Percentiles rank a stretch among this genome's conserved stretches.
Conservation (phyloP, 305 asterid species). For the Stenogyne calaminthoides region DNA sequence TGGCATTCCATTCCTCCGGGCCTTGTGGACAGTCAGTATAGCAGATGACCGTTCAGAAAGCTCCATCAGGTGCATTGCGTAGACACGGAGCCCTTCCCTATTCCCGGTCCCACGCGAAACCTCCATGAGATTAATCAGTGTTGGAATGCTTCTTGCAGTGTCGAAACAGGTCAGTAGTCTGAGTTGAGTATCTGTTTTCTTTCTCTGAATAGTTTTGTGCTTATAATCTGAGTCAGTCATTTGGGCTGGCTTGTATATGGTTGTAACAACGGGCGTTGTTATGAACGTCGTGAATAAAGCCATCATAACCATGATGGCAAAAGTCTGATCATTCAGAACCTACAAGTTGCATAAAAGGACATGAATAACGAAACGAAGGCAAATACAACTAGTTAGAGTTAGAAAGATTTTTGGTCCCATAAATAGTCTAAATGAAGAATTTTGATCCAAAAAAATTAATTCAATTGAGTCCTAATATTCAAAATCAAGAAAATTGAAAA, state of each 20-base stretch:
- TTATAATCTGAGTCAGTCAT: constrained; percentile 52
- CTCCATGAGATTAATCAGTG: constrained; percentile 40
- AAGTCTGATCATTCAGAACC: constrained; percentile 80
- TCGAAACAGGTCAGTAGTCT: constrained; percentile 66
- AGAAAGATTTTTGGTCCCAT: no score
- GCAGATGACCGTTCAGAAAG: constrained; percentile 6
- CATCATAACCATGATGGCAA: constrained; percentile 80
- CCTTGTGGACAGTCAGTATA: constrained; percentile 75
- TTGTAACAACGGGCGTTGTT: constrained; percentile 64
- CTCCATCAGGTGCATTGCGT: constrained; percentile 20
- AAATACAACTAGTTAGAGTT: background rate
- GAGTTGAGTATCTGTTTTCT: constrained; percentile 43
- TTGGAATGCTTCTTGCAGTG: constrained; percentile 57
- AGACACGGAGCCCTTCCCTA: constrained; percentile 26
- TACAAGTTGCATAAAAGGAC: constrained; percentile 26
- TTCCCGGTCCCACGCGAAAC: constrained; percentile 60
- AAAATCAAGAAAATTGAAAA: no score
- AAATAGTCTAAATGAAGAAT: no score
- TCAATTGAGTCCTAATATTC: no score
- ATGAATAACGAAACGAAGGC: background rate
- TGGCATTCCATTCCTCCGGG: constrained; percentile 68
- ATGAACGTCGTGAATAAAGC: constrained; percentile 82
- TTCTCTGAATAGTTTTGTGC: constrained; percentile 56
- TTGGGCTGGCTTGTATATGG: constrained; percentile 64
- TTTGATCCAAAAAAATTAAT: no score